Base-by-base conservation (phyloP, 441 rosid species). In the Omphalea diandra region DNA sequence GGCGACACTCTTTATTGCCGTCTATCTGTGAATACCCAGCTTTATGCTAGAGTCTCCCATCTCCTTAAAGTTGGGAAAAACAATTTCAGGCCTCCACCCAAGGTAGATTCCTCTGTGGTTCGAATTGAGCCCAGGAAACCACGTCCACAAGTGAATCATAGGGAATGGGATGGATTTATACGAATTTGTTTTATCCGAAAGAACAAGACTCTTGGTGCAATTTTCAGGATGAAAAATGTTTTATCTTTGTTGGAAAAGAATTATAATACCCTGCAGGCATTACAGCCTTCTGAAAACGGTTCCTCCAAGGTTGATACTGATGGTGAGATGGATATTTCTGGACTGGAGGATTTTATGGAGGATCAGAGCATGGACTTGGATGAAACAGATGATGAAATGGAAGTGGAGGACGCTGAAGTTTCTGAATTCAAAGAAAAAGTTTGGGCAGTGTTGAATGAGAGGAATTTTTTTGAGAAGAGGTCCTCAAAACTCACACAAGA, bases 41-140 rank as follows among this genome's bases (percentile, higher is more conserved):
- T 93, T 3, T 83, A 89, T 57, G 91, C 98, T 20, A 87, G 96
- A 72, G 96, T 89, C 33, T 89, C 85, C 27, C 97, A 91, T 71
- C 91, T 93, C 18, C 96, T 93, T 67, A 93, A 93, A 81, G 97
- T 91, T 9, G 98, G 97, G 33, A 94, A 84, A 85, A 94, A 94
- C 80, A 94, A 94, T 73, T 94, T 89, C 84, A 88, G 96, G 36
- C 98, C 98, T 1, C 98, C 98, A 0, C 98, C 97, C 0, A 93
- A 93, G 79, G 97, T 94, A 11, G 98, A 94, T 68, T 91, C 97
- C n/a, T 91, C 98, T 3, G 96, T 94, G 18, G 98, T 94, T 65
- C 73, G 98, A 29, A 89, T 94, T 14, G 97, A 94, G 71, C 98
- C 97, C 0, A 81, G 96, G 83, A 94, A 74, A 46, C 98, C 93